phyloP scores from a whole-genome alignment of 129 eudicot genomes.

The Arctium minus region DNA sequence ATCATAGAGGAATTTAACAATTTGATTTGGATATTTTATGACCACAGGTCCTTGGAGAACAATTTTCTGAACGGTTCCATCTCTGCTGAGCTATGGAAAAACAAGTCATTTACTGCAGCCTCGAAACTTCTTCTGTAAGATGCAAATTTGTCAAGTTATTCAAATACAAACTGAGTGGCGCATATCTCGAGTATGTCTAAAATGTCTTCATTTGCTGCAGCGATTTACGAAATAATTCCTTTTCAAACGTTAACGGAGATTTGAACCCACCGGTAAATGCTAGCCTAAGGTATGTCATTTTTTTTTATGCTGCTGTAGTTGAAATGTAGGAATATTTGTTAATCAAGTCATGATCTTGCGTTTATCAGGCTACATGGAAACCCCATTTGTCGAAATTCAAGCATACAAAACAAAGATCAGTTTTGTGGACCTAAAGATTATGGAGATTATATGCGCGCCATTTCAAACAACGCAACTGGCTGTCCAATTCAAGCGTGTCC shows the following conservation, averaged over 20 bases:
- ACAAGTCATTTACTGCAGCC: conserved; percentile 44
- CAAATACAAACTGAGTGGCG: background rate
- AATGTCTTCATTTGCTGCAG: conserved; percentile 38
- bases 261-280: conserved; percentile 67
- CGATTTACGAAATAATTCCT: conserved; percentile 57
- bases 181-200: background rate
- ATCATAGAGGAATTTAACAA: background rate
- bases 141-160: background rate
- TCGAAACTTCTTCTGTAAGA: conserved; percentile 72
- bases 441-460: conserved; percentile 13
- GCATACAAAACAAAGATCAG: conserved; percentile 36
- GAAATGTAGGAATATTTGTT: background rate
- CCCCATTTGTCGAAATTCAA: conserved; percentile 58
- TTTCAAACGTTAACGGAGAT: conserved; percentile 50
- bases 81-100: conserved; percentile 55
- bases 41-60: conserved; percentile 57
- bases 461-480: conserved; percentile 19
- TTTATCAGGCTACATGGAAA: conserved; percentile 65
- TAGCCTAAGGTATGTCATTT: conserved; percentile 53
- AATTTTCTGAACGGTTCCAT: conserved; percentile 66
- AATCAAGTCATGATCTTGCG: background rate
- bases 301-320: background rate
- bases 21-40: background rate
- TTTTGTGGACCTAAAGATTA: conserved; percentile 51
- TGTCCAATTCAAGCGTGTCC: conserved; percentile 78